phyloP scores from a whole-genome alignment of 495 filamentous ascomycete genomes.

The Talaromyces liani region DNA sequence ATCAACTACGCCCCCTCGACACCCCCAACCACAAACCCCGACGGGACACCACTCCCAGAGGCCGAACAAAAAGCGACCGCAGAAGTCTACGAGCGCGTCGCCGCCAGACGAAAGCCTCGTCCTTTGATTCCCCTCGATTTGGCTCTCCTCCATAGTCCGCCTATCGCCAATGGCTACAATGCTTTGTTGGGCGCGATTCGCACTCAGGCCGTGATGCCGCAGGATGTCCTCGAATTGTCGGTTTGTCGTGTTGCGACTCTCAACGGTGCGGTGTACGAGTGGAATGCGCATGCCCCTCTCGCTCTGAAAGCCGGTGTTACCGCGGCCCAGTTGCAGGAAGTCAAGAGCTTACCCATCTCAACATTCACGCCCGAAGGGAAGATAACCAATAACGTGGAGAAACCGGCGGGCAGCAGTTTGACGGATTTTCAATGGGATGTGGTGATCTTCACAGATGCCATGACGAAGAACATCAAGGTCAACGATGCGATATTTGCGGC shows the following conservation, averaged over 20 bases:
- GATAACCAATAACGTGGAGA: background rate
- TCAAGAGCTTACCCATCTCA: slow-evolving; percentile 9
- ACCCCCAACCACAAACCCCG: slow-evolving; percentile 35
- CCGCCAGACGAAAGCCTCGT: slow-evolving; percentile 54
- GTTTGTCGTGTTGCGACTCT: slow-evolving; percentile 69
- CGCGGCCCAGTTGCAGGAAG: slow-evolving; percentile 9
- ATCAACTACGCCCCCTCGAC: slow-evolving; percentile 60
- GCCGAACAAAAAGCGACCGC: slow-evolving; percentile 17
- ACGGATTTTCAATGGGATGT: slow-evolving; percentile 53
- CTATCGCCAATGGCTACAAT: slow-evolving; percentile 75
- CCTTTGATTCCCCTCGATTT: slow-evolving; percentile 65
- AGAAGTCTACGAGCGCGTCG: slow-evolving; percentile 53
- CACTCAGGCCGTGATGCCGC: slow-evolving; percentile 51
- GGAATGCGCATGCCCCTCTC: slow-evolving; percentile 67
- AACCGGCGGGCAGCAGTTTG: slow-evolving; percentile 11
- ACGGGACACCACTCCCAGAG: slow-evolving; percentile 21
- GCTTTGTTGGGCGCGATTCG: slow-evolving; percentile 68
- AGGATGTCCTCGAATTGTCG: slow-evolving; percentile 58
- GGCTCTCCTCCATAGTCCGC: slow-evolving; percentile 63
- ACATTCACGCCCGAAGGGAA: background rate
- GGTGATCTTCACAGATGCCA: slow-evolving; percentile 26
- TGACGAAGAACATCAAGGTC: slow-evolving; percentile 42
- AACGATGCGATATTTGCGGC: slow-evolving; percentile 53
- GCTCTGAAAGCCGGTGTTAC: slow-evolving; percentile 28
- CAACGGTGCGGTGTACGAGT: slow-evolving; percentile 72